A percentile compares a stretch with the other conserved stretches of the same genome.
phyloP scores from a whole-genome alignment of 139 green algal species.

The Trebouxia sp. region DNA sequence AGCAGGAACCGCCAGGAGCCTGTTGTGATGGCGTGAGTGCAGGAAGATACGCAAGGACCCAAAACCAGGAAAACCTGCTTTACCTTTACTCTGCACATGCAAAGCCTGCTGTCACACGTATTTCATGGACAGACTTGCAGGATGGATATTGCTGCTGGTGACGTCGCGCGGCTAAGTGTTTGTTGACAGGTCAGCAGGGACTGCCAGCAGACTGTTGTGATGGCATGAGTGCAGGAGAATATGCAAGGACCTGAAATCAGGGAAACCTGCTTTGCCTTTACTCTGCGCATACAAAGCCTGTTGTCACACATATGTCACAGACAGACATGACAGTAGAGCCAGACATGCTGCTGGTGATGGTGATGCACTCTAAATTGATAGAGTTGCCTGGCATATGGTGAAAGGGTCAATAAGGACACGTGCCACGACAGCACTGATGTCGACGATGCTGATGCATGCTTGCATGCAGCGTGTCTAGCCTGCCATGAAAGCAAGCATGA shows the following conservation, averaged over 20 bases:
- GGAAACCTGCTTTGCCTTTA: constrained; percentile 64
- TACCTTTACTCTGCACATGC: constrained; percentile 76
- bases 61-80: constrained; percentile 72
- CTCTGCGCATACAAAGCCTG: too few species aligned
- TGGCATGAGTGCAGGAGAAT: constrained; percentile 66
- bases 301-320: too few species aligned
- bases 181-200: constrained; percentile 92
- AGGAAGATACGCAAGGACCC: constrained; percentile 61
- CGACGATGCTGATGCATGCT: too few species aligned
- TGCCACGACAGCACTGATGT: too few species aligned
- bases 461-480: neutral
- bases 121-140: too few species aligned
- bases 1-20: constrained; percentile 82
- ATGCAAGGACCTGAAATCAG: constrained; percentile 65
- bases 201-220: constrained; percentile 85
- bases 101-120: too few species aligned
- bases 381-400: too few species aligned
- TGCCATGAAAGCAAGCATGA: neutral
- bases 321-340: too few species aligned
- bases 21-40: constrained; percentile 76
- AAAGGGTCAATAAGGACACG: too few species aligned
- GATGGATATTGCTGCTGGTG: too few species aligned
- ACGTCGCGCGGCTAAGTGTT: constrained; percentile 95
- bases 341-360: too few species aligned
- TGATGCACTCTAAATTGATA: too few species aligned